Percentiles rank a stretch among this genome's conserved stretches.
Conservation (phyloP, 2,329 filamentous ascomycete species). For the Aspergillus pseudoviridinutans region DNA sequence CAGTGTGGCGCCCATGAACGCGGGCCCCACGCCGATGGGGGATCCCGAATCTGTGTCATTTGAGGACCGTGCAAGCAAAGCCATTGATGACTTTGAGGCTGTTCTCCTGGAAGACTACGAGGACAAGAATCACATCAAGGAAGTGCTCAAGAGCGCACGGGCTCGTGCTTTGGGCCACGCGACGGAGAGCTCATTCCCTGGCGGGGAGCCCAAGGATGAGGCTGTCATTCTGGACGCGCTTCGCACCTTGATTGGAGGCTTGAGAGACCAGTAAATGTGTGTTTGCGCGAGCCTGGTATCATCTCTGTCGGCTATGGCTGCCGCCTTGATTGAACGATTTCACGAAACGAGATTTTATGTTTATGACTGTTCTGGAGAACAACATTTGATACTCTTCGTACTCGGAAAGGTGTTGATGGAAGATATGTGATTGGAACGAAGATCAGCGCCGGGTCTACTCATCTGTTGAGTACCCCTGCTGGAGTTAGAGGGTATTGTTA, state of each 20-base stretch:
- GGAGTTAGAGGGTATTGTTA: not conserved
- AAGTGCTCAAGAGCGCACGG: slow-evolving; percentile 41
- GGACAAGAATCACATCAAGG: slow-evolving; percentile 43
- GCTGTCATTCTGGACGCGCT: slow-evolving; percentile 41
- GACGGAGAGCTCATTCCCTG: slow-evolving; percentile 40
- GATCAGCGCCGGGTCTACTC: not conserved
- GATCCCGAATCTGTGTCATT: slow-evolving; percentile 34
- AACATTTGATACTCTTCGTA: slow-evolving; percentile 7
- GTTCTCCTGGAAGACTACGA: slow-evolving; percentile 44
- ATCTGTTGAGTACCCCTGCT: not conserved
- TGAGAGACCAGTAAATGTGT: slow-evolving; percentile 31
- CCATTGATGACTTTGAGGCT: slow-evolving; percentile 43
- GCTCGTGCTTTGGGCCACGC: slow-evolving; percentile 38
- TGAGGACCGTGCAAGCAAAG: slow-evolving; percentile 40
- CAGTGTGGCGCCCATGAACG: slow-evolving; percentile 17
- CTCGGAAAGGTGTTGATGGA: slow-evolving; percentile 9
- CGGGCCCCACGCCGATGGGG: slow-evolving; percentile 15
- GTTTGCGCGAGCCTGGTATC: not conserved
- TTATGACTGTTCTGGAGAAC: slow-evolving; percentile 6
- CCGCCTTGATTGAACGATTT: slow-evolving; percentile 11
- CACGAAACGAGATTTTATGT: slow-evolving; percentile 13
- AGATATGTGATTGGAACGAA: not conserved
- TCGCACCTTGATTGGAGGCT: slow-evolving; percentile 35
- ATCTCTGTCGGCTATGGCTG: not conserved
- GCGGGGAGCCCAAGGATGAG: slow-evolving; percentile 43